Conservation (phyloP, 495 filamentous ascomycete genomes). For the Platismatia glauca region DNA sequence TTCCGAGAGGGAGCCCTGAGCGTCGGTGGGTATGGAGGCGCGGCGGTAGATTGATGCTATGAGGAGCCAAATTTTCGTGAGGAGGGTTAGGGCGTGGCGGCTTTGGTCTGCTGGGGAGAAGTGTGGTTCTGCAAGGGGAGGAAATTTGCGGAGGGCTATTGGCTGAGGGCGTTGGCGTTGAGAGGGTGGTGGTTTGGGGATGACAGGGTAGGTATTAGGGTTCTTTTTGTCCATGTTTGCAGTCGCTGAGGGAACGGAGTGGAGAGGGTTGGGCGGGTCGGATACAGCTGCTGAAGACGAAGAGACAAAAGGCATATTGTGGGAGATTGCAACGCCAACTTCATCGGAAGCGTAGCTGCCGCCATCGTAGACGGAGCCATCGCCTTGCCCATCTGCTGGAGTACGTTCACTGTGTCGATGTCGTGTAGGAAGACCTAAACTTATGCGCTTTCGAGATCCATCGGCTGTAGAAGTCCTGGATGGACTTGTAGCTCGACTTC, state of each 20-base stretch:
- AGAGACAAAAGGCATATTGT: slow-evolving; percentile 19
- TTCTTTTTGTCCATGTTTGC: slow-evolving; percentile 41
- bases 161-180: slow-evolving; percentile 4
- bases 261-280: slow-evolving; percentile 27
- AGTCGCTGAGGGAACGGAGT: slow-evolving; percentile 39
- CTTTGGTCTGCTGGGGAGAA: slow-evolving; percentile 39
- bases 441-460: slow-evolving; percentile 3
- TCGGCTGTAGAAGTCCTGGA: background rate
- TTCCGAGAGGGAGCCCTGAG: slow-evolving; percentile 68
- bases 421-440: slow-evolving; percentile 2
- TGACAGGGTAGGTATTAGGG: slow-evolving; percentile 33
- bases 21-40: slow-evolving; percentile 68
- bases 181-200: slow-evolving; percentile 29
- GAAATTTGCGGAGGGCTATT: background rate
- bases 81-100: slow-evolving; percentile 50
- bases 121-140: slow-evolving; percentile 20
- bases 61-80: slow-evolving; percentile 81
- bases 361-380: background rate
- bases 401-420: slow-evolving; percentile 2
- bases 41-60: slow-evolving; percentile 81
- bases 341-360: slow-evolving; percentile 21
- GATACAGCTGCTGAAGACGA: slow-evolving; percentile 5
- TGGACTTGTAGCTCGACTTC: slow-evolving; percentile 20
- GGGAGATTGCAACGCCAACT: slow-evolving; percentile 37
- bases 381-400: slow-evolving; percentile 6